These are phyloP conservation scores for Phlyctochytrium arcticum DNA, from an alignment of 192 early-diverging fungal genomes.

Conservation along the genomic window DNA sequence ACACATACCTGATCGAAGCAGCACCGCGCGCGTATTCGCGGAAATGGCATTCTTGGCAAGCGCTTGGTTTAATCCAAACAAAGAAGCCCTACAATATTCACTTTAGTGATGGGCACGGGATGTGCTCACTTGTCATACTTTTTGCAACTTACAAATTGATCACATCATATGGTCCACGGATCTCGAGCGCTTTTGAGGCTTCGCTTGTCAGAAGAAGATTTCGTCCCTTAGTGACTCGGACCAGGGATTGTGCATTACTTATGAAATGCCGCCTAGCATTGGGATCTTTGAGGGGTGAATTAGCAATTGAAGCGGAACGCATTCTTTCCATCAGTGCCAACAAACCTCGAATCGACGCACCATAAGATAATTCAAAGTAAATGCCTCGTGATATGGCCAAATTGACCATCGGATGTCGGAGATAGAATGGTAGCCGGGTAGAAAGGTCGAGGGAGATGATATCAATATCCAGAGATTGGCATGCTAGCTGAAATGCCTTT, in stretches of 20 bases:
- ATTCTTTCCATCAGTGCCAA: neutral
- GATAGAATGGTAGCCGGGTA: conserved; percentile 60
- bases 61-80: conserved; percentile 59
- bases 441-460: conserved; percentile 75
- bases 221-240: conserved; percentile 70
- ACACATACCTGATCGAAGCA: conserved; percentile 45
- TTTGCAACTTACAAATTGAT: conserved; percentile 67
- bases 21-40: conserved; percentile 50
- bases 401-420: conserved; percentile 63
- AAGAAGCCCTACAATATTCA: conserved; percentile 46
- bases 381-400: conserved; percentile 70
- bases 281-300: conserved; percentile 40
- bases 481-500: conserved; percentile 68
- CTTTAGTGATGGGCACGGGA: neutral
- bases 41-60: conserved; percentile 50
- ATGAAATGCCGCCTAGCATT: conserved; percentile 60
- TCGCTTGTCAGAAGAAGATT: conserved; percentile 73
- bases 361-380: conserved; percentile 74
- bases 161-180: conserved; percentile 73
- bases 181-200: conserved; percentile 64
- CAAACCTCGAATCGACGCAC: conserved; percentile 57
- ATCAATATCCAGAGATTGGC: conserved; percentile 66
- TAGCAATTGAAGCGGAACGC: neutral
- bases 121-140: neutral
- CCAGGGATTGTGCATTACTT: conserved; percentile 58